Base-by-base conservation (phyloP, 2,329 filamentous ascomycete species). In the Mollisia scopiformis region DNA sequence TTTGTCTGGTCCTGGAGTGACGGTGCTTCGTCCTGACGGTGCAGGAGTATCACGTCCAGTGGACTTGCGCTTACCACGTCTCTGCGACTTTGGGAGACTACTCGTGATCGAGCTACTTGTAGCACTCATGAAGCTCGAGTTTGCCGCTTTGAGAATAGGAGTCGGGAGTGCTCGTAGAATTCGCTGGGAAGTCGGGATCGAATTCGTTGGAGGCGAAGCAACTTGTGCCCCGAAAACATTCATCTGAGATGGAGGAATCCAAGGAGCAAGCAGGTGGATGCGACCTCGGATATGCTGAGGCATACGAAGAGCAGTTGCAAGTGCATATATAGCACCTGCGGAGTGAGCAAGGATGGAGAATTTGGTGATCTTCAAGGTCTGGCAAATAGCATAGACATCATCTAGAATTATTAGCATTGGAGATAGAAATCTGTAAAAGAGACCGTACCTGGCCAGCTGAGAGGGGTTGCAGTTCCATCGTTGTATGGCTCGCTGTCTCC, bases 311-410 rank as follows among this genome's bases (percentile, higher is more conserved):
- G 95, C 95, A 0, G 95, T 98, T 0, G 95, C 95, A 19, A 99
- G 84, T 1, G 95, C 95, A 73, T 99, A 99, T 55, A 99, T 96
- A n/a, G 95, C 94, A 16, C 95, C 95, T 0, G 95, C 95, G 0
- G 94, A 98, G 75, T 99, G 95, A 1, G 95, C 95, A 1, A 99
- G 83, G 21, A 99, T 91, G 6, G 94, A 98, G 73, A 99, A 99
- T 68, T 97, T 96, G 11, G 89, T 95, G 65, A 99, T 96, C 68
- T 92, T 93, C 47, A 99, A 82, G 14, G 90, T 82, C 72, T 97
- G 92, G 74, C 95, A 99, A 61, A 99, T 96, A 55, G 93, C 89
- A 62, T 96, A 91, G 14, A 99, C 92, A 75, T 99, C 95, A 71
- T 86, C 83, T 85, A 61, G 2, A 62, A 41, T 43, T 2, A 65